Conservation (phyloP, 495 filamentous ascomycete species). For the Elasticomyces elasticus region DNA sequence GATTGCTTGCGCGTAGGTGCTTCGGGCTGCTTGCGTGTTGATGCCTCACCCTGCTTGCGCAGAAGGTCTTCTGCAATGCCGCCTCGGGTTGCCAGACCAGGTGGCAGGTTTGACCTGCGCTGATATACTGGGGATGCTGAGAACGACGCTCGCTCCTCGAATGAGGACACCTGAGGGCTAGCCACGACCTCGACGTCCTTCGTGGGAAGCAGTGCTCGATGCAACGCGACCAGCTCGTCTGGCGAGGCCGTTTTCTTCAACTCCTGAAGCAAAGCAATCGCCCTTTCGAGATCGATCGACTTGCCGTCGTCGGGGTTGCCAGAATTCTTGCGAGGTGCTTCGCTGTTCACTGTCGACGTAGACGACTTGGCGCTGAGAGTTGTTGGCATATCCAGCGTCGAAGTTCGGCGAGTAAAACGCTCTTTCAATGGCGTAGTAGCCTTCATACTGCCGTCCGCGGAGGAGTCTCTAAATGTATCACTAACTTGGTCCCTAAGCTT, state of each 20-base stretch:
- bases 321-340: conserved; percentile 1
- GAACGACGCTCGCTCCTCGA: conserved; percentile 1
- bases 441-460: neutral
- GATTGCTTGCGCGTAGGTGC: too few species aligned
- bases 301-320: conserved; percentile 1
- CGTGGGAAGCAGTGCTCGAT: conserved; percentile 23
- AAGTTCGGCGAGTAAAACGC: neutral
- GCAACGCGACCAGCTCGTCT: conserved; percentile 30
- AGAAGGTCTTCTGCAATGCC: conserved; percentile 19
- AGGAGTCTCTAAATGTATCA: conserved; percentile 9
- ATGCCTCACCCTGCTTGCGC: conserved; percentile 16
- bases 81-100: conserved; percentile 28
- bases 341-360: conserved; percentile 14
- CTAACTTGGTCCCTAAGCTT: conserved; percentile 10
- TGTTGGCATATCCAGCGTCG: conserved; percentile 2
- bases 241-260: conserved; percentile 31
- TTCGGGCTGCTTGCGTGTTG: neutral
- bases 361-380: conserved; percentile 12
- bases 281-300: conserved; percentile 27
- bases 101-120: conserved; percentile 23
- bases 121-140: neutral
- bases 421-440: conserved; percentile 4
- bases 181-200: conserved; percentile 15
- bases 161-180: neutral
- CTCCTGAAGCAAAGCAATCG: conserved; percentile 29